These are phyloP conservation scores for Monosporascus ibericus DNA, from an alignment of 2,329 filamentous ascomycete genomes.

Conservation along the genomic window DNA sequence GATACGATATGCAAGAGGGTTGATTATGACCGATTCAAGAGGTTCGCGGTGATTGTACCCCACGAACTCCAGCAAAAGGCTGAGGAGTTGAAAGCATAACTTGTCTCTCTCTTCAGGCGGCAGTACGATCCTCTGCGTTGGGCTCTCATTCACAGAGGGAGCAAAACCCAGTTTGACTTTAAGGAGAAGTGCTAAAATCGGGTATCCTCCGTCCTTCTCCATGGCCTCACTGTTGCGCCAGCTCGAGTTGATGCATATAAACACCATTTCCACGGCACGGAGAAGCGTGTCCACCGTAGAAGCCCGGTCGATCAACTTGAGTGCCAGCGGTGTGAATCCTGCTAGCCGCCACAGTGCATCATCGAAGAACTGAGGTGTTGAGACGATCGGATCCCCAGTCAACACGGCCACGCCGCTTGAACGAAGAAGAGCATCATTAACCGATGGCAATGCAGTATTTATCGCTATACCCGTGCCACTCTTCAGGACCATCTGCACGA, in stretches of 20 bases:
- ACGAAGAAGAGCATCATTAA: slow-evolving; percentile 82
- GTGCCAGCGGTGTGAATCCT: slow-evolving; percentile 79
- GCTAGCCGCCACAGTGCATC: slow-evolving; percentile 89
- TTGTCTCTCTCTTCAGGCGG: slow-evolving; percentile 48
- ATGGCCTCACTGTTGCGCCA: slow-evolving; percentile 99
- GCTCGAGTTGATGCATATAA: slow-evolving; percentile 79
- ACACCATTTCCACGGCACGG: slow-evolving; percentile 74
- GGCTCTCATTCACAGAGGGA: slow-evolving; percentile 27
- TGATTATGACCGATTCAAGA: slow-evolving; percentile 87
- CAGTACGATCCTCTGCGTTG: slow-evolving; percentile 38
- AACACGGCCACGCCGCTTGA: slow-evolving; percentile 76
- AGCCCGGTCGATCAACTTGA: slow-evolving; percentile 79
- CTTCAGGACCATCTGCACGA: slow-evolving; percentile 64
- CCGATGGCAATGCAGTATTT: slow-evolving; percentile 79
- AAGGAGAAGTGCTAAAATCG: slow-evolving; percentile 76
- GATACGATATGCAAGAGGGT: slow-evolving; percentile 88
- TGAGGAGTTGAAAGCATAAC: slow-evolving; percentile 60
- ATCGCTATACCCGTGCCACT: slow-evolving; percentile 75
- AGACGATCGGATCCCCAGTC: slow-evolving; percentile 75
- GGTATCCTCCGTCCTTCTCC: slow-evolving; percentile 92
- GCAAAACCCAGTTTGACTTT: slow-evolving; percentile 70
- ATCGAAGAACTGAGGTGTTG: slow-evolving; percentile 77
- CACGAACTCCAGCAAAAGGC: slow-evolving; percentile 75
- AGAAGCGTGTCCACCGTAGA: slow-evolving; percentile 63
- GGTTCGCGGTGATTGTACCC: slow-evolving; percentile 79